Conservation (phyloP, 495 filamentous ascomycete species). For the Aspergillus nanangensis region DNA sequence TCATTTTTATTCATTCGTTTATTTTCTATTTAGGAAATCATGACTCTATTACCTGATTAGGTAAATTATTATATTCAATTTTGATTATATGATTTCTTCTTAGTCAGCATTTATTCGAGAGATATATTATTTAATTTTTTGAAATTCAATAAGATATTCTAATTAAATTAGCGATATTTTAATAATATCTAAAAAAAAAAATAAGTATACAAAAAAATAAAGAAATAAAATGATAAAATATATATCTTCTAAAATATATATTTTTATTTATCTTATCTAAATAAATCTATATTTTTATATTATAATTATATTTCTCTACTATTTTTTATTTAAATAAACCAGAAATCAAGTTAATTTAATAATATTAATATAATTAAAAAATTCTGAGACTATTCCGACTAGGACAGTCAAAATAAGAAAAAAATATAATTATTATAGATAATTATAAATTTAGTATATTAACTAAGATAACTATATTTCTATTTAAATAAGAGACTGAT, state of each 20-base stretch:
- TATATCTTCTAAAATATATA: neutral
- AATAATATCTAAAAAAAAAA: constrained; percentile 1
- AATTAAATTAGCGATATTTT: neutral
- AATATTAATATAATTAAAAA: constrained; percentile 1
- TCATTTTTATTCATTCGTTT: too few species aligned
- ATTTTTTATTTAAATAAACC: too few species aligned
- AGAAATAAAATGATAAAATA: neutral
- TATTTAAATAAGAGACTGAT: too few species aligned
- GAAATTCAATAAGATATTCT: neutral
- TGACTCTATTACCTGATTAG: too few species aligned
- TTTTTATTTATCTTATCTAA: neutral
- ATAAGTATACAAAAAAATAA: neutral
- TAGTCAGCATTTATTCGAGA: neutral
- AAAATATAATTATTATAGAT: neutral
- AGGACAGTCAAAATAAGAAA: too few species aligned
- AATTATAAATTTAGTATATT: constrained; percentile 1
- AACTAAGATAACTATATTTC: neutral
- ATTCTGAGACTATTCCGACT: neutral
- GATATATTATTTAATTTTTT: neutral
- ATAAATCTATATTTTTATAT: too few species aligned
- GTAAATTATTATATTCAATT: too few species aligned
- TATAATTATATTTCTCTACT: too few species aligned
- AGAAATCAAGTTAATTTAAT: neutral
- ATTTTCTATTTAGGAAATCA: too few species aligned
- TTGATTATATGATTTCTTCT: too few species aligned